Evolutionary conservation across 2,329 filamentous ascomycete genomes (phyloP).

Genomic region (Rhynchosporium graminicola): DNA sequence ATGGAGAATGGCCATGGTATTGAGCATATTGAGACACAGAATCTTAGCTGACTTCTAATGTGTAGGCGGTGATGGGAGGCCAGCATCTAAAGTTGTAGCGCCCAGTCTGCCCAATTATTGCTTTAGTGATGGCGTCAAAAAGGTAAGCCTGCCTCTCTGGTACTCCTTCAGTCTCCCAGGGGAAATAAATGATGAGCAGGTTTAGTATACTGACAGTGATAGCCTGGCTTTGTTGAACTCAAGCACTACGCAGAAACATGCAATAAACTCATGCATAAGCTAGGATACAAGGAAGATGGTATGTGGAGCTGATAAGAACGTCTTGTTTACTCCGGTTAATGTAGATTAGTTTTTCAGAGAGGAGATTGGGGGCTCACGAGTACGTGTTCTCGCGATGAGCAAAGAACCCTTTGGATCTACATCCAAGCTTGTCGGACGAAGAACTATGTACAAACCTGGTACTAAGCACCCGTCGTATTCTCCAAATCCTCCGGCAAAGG

Average conservation of each 20-base stretch:
- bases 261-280: conserved; percentile 66
- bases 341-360: conserved; percentile 52
- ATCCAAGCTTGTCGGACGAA: background rate
- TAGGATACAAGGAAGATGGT: conserved; percentile 63
- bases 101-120: conserved; percentile 57
- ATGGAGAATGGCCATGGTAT: no score
- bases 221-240: conserved; percentile 59
- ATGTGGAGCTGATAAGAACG: background rate
- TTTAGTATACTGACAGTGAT: conserved; percentile 27
- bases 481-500: conserved; percentile 43
- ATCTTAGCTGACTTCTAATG: background rate
- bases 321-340: conserved; percentile 9
- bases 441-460: no score
- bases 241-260: conserved; percentile 63
- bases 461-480: conserved; percentile 55
- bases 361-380: conserved; percentile 68
- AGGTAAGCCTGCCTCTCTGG: conserved; percentile 18
- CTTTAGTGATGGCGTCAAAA: conserved; percentile 44
- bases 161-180: background rate
- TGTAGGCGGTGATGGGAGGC: conserved; percentile 27
- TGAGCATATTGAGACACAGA: background rate
- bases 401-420: background rate
- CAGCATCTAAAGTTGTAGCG: conserved; percentile 46
- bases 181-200: background rate
- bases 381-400: background rate